Conservation (phyloP, 306 rosid species). For the Betula pendula region DNA sequence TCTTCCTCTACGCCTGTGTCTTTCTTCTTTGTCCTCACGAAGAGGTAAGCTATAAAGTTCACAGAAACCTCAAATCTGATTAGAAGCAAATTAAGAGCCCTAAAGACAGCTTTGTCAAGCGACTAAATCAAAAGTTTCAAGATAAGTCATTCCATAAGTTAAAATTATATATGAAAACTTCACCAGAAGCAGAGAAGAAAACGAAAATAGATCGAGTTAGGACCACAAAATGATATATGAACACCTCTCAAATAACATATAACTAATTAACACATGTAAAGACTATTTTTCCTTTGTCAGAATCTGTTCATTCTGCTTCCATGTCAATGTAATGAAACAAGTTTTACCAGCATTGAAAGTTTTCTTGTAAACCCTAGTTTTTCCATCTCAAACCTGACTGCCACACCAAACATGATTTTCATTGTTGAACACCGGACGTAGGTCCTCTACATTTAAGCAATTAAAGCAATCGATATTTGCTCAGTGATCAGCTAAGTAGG, state of each 20-base stretch:
- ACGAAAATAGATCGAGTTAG: background rate
- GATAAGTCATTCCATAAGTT: background rate
- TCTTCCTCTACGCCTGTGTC: conserved; percentile 48
- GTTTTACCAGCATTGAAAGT: background rate
- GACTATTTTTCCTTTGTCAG: background rate
- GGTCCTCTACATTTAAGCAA: no score
- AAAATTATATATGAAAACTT: background rate
- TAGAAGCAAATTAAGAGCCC: conserved; percentile 20
- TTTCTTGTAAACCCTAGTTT: background rate
- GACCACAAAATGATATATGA: background rate
- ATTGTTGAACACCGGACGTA: no score
- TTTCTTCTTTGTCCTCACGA: conserved; percentile 71
- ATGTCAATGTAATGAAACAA: background rate
- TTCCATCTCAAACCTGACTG: no score
- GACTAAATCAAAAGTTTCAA: conserved; percentile 4
- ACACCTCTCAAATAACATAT: background rate
- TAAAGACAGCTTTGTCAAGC: conserved; percentile 6
- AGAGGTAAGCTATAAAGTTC: conserved; percentile 64
- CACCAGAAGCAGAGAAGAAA: background rate
- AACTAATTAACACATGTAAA: background rate
- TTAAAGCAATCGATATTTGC: no score
- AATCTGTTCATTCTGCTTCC: background rate
- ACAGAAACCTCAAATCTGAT: conserved; percentile 34
- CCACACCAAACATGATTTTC: no score
- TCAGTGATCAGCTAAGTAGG: no score